Percentiles rank a stretch among this genome's conserved stretches.
Conservation (phyloP, 73 alveolate species). For the Paramecium sonneborni region DNA sequence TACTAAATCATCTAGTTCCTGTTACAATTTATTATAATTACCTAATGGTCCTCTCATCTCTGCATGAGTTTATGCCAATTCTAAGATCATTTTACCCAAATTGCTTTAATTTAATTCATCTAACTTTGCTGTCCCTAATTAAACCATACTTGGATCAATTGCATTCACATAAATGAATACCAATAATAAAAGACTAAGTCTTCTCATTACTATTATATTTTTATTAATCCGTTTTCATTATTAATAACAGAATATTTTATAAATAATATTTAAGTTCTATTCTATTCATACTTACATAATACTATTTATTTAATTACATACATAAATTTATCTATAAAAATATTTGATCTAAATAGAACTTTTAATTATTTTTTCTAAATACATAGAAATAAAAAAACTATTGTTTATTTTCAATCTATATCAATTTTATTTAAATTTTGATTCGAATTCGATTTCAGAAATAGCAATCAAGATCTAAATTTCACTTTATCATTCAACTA, state of each 20-base stretch:
- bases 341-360: no score
- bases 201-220: neutral
- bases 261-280: no score
- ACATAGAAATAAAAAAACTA: no score
- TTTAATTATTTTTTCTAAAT: no score
- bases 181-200: neutral
- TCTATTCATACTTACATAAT: no score
- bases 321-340: no score
- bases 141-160: neutral
- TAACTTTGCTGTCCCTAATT: neutral
- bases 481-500: no score
- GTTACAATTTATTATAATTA: neutral
- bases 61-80: slow-evolving; percentile 38
- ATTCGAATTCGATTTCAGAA: no score
- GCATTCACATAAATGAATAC: neutral
- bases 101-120: slow-evolving; percentile 12
- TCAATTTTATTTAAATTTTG: no score
- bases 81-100: slow-evolving; percentile 35
- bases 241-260: neutral
- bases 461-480: no score
- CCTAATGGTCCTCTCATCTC: slow-evolving; percentile 58
- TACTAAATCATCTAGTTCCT: slow-evolving; percentile 7
- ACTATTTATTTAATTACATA: no score
- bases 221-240: neutral
- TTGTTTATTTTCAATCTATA: no score